These are phyloP conservation scores for Aspergillus leporis DNA, from an alignment of 495 filamentous ascomycete species.

Conservation along the genomic window DNA sequence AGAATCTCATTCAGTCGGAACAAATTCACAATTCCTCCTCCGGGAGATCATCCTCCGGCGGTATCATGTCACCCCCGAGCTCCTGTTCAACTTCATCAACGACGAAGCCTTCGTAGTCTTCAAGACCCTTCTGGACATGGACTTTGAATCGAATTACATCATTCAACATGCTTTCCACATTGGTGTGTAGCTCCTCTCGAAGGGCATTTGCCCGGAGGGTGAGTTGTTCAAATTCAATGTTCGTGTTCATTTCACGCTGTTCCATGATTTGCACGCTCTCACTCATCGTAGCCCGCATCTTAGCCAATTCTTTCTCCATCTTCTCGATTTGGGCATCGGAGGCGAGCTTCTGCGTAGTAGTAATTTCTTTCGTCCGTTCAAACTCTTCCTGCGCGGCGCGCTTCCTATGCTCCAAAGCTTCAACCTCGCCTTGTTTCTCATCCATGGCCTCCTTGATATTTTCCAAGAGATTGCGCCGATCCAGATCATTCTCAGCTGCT, in stretches of 20 bases:
- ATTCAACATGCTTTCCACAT: constrained; percentile 93
- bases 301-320: constrained; percentile 95
- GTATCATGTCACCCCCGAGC: constrained; percentile 51
- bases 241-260: constrained; percentile 93
- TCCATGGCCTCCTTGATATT: constrained; percentile 92
- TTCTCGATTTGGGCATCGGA: constrained; percentile 94
- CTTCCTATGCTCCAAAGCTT: constrained; percentile 82
- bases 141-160: constrained; percentile 99
- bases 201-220: constrained; percentile 79
- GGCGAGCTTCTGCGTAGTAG: constrained; percentile 79
- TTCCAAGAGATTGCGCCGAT: constrained; percentile 86
- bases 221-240: constrained; percentile 94
- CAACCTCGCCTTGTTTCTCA: constrained; percentile 89
- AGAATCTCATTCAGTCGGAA: not conserved
- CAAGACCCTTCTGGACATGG: constrained; percentile 86
- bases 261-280: constrained; percentile 92
- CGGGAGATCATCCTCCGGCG: constrained; percentile 24
- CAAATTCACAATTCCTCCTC: constrained; percentile 31
- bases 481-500: constrained; percentile 83
- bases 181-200: constrained; percentile 91
- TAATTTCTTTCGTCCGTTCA: constrained; percentile 88
- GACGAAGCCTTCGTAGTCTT: constrained; percentile 90
- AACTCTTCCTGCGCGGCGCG: constrained; percentile 88
- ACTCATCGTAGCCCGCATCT: constrained; percentile 81
- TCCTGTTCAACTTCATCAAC: constrained; percentile 89